These are phyloP conservation scores for Hyaloperonospora arabidopsidis DNA, from an alignment of 352 stramenopile species.

Conservation along the genomic window DNA sequence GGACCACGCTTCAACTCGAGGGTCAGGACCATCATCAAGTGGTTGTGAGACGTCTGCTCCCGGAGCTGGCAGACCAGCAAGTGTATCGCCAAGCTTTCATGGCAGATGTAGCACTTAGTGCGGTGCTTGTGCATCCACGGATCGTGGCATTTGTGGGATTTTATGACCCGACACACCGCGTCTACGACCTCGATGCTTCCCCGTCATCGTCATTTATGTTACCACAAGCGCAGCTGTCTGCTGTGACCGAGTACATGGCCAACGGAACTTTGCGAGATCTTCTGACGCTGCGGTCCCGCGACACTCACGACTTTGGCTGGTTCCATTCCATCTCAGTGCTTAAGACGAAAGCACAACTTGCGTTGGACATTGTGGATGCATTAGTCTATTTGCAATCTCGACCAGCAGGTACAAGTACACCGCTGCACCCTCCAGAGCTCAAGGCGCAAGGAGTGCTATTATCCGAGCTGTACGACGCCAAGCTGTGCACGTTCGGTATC, in stretches of 20 bases:
- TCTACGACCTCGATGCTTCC: slow-evolving; percentile 20
- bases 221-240: slow-evolving; percentile 20
- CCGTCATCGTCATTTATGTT: slow-evolving; percentile 18
- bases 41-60: slow-evolving; percentile 20
- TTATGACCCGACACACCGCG: slow-evolving; percentile 16
- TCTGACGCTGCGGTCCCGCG: slow-evolving; percentile 21
- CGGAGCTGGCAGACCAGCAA: slow-evolving; percentile 20
- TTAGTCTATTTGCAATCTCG: slow-evolving; percentile 42
- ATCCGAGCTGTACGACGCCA: slow-evolving; percentile 36
- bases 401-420: slow-evolving; percentile 11
- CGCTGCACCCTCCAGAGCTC: slow-evolving; percentile 29
- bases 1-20: slow-evolving; percentile 23
- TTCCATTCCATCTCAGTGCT: slow-evolving; percentile 23
- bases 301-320: slow-evolving; percentile 31
- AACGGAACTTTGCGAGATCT: slow-evolving; percentile 36
- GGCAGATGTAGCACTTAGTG: slow-evolving; percentile 27
- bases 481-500: slow-evolving; percentile 44
- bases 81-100: slow-evolving; percentile 30
- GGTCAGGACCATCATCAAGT: slow-evolving; percentile 21
- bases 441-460: slow-evolving; percentile 41
- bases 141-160: slow-evolving; percentile 38
- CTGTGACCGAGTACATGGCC: slow-evolving; percentile 39
- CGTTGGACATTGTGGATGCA: slow-evolving; percentile 41
- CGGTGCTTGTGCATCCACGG: slow-evolving; percentile 24
- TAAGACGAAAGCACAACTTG: slow-evolving; percentile 31